Evolutionary conservation across 352 stramenopile genomes (phyloP).

Genomic region (Phytophthora litchii): DNA sequence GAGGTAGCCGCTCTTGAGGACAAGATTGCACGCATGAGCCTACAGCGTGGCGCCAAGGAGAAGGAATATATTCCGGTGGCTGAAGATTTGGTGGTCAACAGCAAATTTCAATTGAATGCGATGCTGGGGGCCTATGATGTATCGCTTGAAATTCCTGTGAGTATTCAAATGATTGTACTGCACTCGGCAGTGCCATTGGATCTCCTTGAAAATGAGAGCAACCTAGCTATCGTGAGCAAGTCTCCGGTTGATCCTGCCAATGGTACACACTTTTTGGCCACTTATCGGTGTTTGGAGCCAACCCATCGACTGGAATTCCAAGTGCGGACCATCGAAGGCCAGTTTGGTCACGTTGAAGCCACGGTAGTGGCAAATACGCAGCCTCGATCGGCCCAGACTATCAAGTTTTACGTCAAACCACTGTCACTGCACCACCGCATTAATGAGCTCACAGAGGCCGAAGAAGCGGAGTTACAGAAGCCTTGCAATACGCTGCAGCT

Average conservation of each 20-base stretch:
- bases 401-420: slow-evolving; percentile 84
- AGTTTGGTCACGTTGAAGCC: slow-evolving; percentile 80
- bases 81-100: slow-evolving; percentile 81
- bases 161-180: slow-evolving; percentile 78
- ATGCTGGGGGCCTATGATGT: slow-evolving; percentile 73
- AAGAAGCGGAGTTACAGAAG: slow-evolving; percentile 57
- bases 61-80: slow-evolving; percentile 73
- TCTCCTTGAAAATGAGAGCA: slow-evolving; percentile 77
- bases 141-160: slow-evolving; percentile 80
- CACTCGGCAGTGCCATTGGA: slow-evolving; percentile 79
- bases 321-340: slow-evolving; percentile 85
- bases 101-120: slow-evolving; percentile 81
- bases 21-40: slow-evolving; percentile 66
- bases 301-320: slow-evolving; percentile 83
- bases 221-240: slow-evolving; percentile 79
- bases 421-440: slow-evolving; percentile 84
- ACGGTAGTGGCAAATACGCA: slow-evolving; percentile 72
- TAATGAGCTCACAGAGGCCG: slow-evolving; percentile 55
- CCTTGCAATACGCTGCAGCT: slow-evolving; percentile 73
- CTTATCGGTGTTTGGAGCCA: slow-evolving; percentile 79
- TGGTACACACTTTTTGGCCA: slow-evolving; percentile 74
- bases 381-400: slow-evolving; percentile 66
- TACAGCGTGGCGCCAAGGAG: slow-evolving; percentile 49
- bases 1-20: slow-evolving; percentile 72
- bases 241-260: slow-evolving; percentile 54